A percentile compares a stretch with the other conserved stretches of the same genome.
Evolutionary conservation across 495 filamentous ascomycete genomes (phyloP).

Genomic region (Podospora anserina): DNA sequence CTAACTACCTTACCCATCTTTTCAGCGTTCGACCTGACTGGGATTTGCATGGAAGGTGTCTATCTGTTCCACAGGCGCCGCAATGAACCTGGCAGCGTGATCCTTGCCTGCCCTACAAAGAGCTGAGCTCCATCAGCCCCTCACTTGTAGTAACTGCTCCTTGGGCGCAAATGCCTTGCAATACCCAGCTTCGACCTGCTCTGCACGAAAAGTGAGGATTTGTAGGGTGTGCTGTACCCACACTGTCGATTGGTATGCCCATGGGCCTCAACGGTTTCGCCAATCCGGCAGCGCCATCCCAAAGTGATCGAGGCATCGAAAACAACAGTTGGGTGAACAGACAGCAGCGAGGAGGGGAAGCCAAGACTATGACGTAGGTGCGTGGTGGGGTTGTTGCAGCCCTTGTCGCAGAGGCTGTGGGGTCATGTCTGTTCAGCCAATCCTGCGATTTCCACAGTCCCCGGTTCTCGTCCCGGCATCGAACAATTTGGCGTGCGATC

Average conservation of each 20-base stretch:
- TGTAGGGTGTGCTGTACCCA: background rate
- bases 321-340: background rate
- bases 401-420: constrained; percentile 15
- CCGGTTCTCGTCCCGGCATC: background rate
- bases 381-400: constrained; percentile 19
- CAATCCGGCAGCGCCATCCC: background rate
- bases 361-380: constrained; percentile 28
- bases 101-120: background rate
- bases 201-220: background rate
- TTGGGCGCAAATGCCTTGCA: background rate
- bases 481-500: constrained; percentile 12
- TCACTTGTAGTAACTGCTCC: background rate
- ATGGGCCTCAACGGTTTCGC: constrained; percentile 5
- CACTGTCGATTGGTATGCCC: background rate
- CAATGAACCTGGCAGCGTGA: background rate
- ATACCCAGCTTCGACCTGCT: background rate
- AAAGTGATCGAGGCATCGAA: constrained; percentile 1
- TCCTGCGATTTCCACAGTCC: constrained; percentile 7
- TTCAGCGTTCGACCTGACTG: background rate
- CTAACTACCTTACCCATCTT: background rate
- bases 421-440: background rate
- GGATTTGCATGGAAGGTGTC: background rate
- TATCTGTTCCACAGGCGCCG: background rate
- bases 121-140: background rate
- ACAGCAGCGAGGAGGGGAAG: constrained; percentile 8